Percentiles rank a stretch among this genome's conserved stretches.
phyloP scores from a whole-genome alignment of 2,329 filamentous ascomycete genomes.

The Leptographium wingfieldii region DNA sequence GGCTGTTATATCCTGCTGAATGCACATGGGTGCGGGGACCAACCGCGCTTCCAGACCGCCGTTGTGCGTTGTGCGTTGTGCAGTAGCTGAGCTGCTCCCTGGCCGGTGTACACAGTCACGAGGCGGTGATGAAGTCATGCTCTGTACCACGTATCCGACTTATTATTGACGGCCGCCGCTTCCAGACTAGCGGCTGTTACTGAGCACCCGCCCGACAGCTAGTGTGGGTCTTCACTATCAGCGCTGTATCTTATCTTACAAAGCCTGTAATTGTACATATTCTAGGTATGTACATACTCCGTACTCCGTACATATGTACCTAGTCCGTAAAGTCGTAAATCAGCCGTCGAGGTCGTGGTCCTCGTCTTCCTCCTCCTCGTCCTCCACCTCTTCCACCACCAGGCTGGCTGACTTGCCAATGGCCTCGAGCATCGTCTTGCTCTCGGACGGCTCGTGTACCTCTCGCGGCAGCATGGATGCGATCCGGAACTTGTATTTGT shows the following conservation, averaged over 20 bases:
- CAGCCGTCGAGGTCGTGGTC: not conserved
- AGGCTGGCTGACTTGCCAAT: conserved; percentile 79
- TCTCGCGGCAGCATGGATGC: conserved; percentile 76
- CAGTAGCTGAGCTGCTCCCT: not conserved
- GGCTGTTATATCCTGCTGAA: not conserved
- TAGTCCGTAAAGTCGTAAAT: not conserved
- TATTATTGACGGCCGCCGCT: conserved; percentile 5
- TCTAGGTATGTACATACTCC: too few species aligned
- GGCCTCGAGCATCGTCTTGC: conserved; percentile 53
- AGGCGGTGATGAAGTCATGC: not conserved
- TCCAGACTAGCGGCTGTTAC: not conserved
- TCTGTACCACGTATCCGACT: not conserved
- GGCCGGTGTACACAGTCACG: not conserved
- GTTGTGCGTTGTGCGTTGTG: not conserved
- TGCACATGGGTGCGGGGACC: not conserved
- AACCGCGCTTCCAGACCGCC: not conserved
- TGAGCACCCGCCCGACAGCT: not conserved
- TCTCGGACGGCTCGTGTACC: conserved; percentile 59
- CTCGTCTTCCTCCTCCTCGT: conserved; percentile 6
- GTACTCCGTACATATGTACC: too few species aligned
- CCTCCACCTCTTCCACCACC: conserved; percentile 57
- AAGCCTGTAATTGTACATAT: too few species aligned
- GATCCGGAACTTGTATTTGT: conserved; percentile 74
- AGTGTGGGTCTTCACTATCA: not conserved
- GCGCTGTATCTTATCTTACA: not conserved